Evolutionary conservation across 352 stramenopile species (phyloP).

Genomic region (Globisporangium abappressorium): DNA sequence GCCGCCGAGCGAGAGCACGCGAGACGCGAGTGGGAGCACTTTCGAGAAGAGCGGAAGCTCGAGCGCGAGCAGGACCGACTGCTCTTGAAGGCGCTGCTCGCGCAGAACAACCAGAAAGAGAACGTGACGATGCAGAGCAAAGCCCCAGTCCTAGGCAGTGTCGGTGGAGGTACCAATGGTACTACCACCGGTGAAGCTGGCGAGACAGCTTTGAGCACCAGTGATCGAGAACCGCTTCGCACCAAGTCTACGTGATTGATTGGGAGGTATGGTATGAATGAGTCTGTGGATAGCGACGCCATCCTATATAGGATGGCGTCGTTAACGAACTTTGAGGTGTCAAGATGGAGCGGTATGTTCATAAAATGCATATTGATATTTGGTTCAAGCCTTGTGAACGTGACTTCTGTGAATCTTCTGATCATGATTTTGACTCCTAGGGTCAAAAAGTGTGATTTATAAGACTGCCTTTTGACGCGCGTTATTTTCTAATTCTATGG

Average conservation of each 20-base stretch:
- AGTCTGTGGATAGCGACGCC: not conserved
- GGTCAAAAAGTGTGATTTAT: not conserved
- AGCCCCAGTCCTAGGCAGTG: not conserved
- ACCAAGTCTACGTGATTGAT: not conserved
- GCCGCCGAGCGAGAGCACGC: conserved; percentile 8
- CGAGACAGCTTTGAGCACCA: not conserved
- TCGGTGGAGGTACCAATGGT: not conserved
- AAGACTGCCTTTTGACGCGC: not conserved
- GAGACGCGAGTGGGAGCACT: conserved; percentile 4
- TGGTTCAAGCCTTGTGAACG: not conserved
- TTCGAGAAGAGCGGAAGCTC: conserved; percentile 13
- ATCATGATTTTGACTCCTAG: not conserved
- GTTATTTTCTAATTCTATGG: not conserved
- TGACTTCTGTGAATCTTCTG: not conserved
- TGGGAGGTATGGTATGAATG: not conserved
- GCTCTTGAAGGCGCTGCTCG: conserved; percentile 8
- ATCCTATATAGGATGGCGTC: not conserved
- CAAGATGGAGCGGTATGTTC: not conserved
- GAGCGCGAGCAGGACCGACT: conserved; percentile 11
- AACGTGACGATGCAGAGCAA: not conserved
- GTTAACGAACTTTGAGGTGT: not conserved
- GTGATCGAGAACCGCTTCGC: not conserved
- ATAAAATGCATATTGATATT: not conserved
- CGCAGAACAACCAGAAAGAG: conserved; percentile 5
- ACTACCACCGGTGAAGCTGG: not conserved